These are phyloP conservation scores for Hawksworthiomyces lignivorus DNA, from an alignment of 2,329 filamentous ascomycete species.

Conservation along the genomic window DNA sequence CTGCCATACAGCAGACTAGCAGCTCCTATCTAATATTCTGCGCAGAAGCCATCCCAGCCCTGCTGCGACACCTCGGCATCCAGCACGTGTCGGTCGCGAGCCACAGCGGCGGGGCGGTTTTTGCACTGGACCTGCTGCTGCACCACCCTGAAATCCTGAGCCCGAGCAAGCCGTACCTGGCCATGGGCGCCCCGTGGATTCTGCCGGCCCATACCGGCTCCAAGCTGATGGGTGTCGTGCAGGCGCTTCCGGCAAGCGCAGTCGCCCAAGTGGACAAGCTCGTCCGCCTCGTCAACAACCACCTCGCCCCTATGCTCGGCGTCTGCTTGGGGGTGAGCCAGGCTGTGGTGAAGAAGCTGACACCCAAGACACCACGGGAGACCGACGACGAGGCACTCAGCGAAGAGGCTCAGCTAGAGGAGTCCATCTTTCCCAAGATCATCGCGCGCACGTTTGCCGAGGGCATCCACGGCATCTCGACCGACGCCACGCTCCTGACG, in stretches of 20 bases:
- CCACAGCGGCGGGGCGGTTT: slow-evolving; percentile 25
- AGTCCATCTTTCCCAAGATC: too few species aligned
- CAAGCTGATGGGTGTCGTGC: slow-evolving; percentile 14
- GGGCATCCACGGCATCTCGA: too few species aligned
- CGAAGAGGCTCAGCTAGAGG: too few species aligned
- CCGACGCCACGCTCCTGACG: slow-evolving; percentile 18
- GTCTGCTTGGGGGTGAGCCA: slow-evolving; percentile 4
- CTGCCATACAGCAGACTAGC: background rate
- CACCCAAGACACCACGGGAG: too few species aligned
- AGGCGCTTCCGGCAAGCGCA: slow-evolving; percentile 17
- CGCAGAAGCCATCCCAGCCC: slow-evolving; percentile 18
- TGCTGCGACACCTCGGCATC: slow-evolving; percentile 26
- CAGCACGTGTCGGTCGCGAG: slow-evolving; percentile 21
- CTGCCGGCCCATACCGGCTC: slow-evolving; percentile 19
- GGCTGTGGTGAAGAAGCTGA: background rate
- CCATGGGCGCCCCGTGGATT: slow-evolving; percentile 25
- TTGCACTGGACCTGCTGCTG: slow-evolving; percentile 23
- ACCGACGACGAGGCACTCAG: too few species aligned
- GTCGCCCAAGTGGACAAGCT: slow-evolving; percentile 17
- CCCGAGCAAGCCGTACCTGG: slow-evolving; percentile 19
- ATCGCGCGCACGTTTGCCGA: too few species aligned
- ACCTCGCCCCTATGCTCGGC: slow-evolving; percentile 15
- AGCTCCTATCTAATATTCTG: too few species aligned
- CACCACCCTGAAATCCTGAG: slow-evolving; percentile 21
- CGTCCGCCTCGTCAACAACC: slow-evolving; percentile 15